Evolutionary conservation across 768 basidiomycete genomes (phyloP), one percentile per base, ranked within the genome.

Genomic region (Pisolithus microcarpus): DNA sequence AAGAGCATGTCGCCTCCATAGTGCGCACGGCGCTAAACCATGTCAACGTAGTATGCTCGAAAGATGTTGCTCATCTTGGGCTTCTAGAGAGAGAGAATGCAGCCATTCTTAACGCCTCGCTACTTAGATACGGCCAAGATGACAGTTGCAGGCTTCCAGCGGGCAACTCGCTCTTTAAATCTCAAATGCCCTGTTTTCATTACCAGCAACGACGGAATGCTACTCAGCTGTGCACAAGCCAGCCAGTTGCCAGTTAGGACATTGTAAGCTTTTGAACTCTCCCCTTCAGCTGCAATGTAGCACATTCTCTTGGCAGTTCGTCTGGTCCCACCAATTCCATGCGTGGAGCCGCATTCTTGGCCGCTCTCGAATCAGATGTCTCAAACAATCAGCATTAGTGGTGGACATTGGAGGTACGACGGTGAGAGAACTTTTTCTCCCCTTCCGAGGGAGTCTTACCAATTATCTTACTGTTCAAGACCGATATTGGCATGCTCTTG

Each of bases 311-410:
- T 43, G 10, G 43, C 50, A 66, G 61, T 51, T 75, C 74, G 19
- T 77, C 74, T 39, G 80, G 80, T 3, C 77, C 82, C 6, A 85
- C 83, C 1, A 85, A 85, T 61, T 82, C 81, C 1, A 85, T 85
- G 82, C 70, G 83, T 46, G 83, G 82, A 8, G 83, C 82, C 5
- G 77, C 77, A 4, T 83, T 78, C 61, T 69, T 84, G 5, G 75
- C 82, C 1, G 74, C 72, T 8, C 62, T 71, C 40, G 69, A 68
- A 54, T 63, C 62, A 8, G 52, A 58, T 55, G 53, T 64, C 49
- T 42, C 63, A 42, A 68, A 60, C 65, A 73, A 60, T 63, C 69
- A 51, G 70, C 73, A 38, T 66, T 82, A 46, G 83, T 84, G 0
- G 72, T 80, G 48, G 84, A 85, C 61, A 70, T 84, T 51, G 84